phyloP scores from a whole-genome alignment of 768 basidiomycete species.

The Boletellus ananas region DNA sequence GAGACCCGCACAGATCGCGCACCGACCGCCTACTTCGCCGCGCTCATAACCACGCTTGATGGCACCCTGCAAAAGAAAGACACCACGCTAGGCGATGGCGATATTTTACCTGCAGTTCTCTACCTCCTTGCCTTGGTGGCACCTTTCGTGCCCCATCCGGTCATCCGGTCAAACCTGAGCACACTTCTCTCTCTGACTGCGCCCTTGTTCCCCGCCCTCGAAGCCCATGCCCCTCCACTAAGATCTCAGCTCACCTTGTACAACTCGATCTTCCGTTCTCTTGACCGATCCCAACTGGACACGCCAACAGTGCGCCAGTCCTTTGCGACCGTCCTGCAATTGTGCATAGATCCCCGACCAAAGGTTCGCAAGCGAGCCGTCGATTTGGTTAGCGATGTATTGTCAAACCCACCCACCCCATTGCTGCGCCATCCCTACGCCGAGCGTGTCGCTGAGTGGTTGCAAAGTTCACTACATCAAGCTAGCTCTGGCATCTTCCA shows the following conservation, averaged over 20 bases:
- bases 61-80: conserved; percentile 65
- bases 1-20: conserved; percentile 65
- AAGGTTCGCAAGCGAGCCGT: conserved; percentile 92
- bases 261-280: conserved; percentile 59
- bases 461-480: conserved; percentile 60
- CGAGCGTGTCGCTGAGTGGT: conserved; percentile 76
- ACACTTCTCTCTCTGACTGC: conserved; percentile 71
- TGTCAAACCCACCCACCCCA: conserved; percentile 75
- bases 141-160: conserved; percentile 62
- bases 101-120: conserved; percentile 31
- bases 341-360: conserved; percentile 84
- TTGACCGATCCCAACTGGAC: conserved; percentile 72
- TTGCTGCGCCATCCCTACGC: conserved; percentile 82
- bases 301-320: conserved; percentile 66
- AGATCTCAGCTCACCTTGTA: conserved; percentile 84
- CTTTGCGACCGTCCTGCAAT: conserved; percentile 79
- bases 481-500: conserved; percentile 58
- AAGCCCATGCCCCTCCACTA: conserved; percentile 67
- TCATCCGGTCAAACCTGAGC: conserved; percentile 72
- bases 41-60: conserved; percentile 79
- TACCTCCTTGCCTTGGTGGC: conserved; percentile 35
- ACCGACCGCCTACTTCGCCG: conserved; percentile 94
- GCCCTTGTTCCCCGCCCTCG: conserved; percentile 70
- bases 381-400: conserved; percentile 76
- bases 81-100: conserved; percentile 67